Conservation (phyloP, 768 basidiomycete genomes). For the Auricularia auricula-judae region DNA sequence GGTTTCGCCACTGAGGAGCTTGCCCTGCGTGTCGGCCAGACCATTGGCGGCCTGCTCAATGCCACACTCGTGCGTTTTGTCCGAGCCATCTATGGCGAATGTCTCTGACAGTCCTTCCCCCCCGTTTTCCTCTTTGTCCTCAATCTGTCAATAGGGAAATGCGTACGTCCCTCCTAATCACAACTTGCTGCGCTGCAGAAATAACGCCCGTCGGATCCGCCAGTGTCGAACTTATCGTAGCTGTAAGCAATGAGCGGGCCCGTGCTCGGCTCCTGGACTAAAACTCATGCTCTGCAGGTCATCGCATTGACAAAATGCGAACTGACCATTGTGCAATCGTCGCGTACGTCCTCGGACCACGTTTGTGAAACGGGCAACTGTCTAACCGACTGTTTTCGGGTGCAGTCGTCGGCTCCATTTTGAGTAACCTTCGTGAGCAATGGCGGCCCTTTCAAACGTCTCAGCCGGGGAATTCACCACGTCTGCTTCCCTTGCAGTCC, state of each 20-base stretch:
- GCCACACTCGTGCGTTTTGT: constrained; percentile 53
- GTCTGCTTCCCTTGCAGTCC: constrained; percentile 30
- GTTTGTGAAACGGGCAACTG: not conserved
- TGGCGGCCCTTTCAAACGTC: constrained; percentile 2
- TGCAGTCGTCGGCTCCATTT: constrained; percentile 69
- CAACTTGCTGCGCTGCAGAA: not conserved
- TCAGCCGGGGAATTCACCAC: not conserved
- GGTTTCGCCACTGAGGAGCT: constrained; percentile 82
- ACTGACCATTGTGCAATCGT: constrained; percentile 68
- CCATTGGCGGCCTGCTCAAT: constrained; percentile 73
- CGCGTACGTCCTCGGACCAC: constrained; percentile 34
- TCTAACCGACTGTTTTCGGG: not conserved
- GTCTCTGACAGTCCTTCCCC: not conserved
- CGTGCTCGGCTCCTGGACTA: not conserved
- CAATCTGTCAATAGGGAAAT: constrained; percentile 13
- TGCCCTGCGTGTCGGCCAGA: constrained; percentile 72
- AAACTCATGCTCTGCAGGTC: constrained; percentile 31
- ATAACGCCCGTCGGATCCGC: not conserved
- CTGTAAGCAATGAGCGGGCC: constrained; percentile 34
- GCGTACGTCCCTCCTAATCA: constrained; percentile 12
- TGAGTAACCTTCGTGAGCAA: constrained; percentile 54
- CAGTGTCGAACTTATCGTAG: constrained; percentile 55
- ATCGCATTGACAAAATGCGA: constrained; percentile 78
- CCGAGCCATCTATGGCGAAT: not conserved
- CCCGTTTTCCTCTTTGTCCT: not conserved